Base-by-base conservation (phyloP, 495 filamentous ascomycete species). In the Penicillium turbatum region DNA sequence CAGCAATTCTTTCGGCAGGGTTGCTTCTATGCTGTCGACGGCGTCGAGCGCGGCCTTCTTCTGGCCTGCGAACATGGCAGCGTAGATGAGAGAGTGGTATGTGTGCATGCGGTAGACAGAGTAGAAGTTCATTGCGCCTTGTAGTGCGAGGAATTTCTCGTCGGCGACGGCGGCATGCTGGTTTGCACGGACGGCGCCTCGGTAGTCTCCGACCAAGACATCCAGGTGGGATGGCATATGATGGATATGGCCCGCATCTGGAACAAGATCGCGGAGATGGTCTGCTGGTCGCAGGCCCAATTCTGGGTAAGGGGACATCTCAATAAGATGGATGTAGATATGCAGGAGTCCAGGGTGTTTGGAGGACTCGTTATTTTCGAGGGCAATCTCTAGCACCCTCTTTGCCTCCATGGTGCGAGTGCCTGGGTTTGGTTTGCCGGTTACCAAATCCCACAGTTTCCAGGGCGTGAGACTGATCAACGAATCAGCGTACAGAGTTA, bases 211-310 rank as follows among this genome's bases (percentile, higher is more conserved):
- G 24, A 80, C 73, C 6, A 86, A 68, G 6, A 86, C 70, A 61
- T 88, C 83, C 39, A 88, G 66, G 63, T 88, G 85, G 0, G 78
- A 76, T 0, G 84, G 84, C 84, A 88, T 88, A 55, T 88, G 85
- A 44, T 78, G 73, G 31, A 84, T 64, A 56, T 88, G 85, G 1
- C 84, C 84, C 0, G 79, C 71, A 49, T 86, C 82, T 0, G 85
- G 84, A 15, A 84, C 72, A 0, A 87, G 73, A 10, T 72, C 72
- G 4, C 83, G 78, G n/a, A 88, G 73, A 24, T 72, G 66, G 54
- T 86, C 79, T 0, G 82, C 82, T 0, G 72, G 71, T 6, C 66
- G 62, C 2, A 86, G 60, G 0, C 78, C 84, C 0, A 62, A 44
- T 49, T 86, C 83, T 0, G 84, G 84, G 4, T 71, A 75, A 0